phyloP scores from a whole-genome alignment of 2,329 filamentous ascomycete genomes.

The Sporothrix euskadiensis region DNA sequence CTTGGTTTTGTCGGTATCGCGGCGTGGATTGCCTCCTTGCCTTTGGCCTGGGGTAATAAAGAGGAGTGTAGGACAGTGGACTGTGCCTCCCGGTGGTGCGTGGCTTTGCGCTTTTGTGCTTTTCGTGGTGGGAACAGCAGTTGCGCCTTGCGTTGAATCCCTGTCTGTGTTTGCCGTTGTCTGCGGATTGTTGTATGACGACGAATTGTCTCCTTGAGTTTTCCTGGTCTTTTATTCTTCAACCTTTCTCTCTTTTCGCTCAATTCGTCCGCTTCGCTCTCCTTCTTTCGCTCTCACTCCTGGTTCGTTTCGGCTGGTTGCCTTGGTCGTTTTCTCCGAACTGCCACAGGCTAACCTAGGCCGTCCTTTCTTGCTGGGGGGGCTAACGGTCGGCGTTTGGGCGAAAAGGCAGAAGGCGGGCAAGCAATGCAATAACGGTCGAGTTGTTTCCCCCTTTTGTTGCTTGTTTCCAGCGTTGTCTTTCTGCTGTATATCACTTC shows the following conservation, averaged over 20 bases:
- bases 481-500: background rate
- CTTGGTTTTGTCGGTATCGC: conserved; percentile 19
- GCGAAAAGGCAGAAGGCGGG: background rate
- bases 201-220: background rate
- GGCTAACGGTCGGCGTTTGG: conserved; percentile 8
- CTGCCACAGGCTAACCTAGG: conserved; percentile 16
- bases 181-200: background rate
- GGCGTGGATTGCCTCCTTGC: background rate
- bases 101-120: background rate
- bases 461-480: background rate
- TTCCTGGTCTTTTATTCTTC: background rate
- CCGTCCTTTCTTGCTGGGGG: conserved; percentile 1
- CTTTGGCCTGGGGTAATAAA: background rate
- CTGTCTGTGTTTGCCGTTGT: background rate
- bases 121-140: background rate
- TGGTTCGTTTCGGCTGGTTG: conserved; percentile 9
- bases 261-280: background rate
- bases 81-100: conserved; percentile 15
- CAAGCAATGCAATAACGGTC: background rate
- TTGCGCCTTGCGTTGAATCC: conserved; percentile 9
- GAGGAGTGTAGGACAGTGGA: background rate
- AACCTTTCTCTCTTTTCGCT: background rate
- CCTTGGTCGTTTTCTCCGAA: conserved; percentile 19
- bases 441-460: background rate
- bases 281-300: conserved; percentile 2